Conservation (phyloP, 441 rosid genomes). For the Pelargonium hybrid region DNA sequence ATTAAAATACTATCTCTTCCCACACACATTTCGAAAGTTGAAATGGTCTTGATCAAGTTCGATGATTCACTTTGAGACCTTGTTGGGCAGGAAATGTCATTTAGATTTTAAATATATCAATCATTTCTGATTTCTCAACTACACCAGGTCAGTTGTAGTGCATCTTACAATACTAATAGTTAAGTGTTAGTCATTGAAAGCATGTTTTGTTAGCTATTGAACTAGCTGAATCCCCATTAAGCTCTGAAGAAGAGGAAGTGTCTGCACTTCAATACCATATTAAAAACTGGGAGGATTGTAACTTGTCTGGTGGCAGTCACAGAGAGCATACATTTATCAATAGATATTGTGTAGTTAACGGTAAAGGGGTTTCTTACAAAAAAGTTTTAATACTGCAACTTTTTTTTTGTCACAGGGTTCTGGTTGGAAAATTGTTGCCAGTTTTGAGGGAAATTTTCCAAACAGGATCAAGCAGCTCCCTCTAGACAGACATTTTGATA, state of each 20-base stretch:
- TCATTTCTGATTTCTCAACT: not conserved
- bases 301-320: slow-evolving; percentile 2
- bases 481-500: slow-evolving; percentile 83
- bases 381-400: not conserved
- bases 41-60: not conserved
- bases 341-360: not conserved
- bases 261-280: not conserved
- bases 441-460: slow-evolving; percentile 92
- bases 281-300: not conserved
- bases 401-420: slow-evolving; percentile 48
- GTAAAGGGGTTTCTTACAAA: not conserved
- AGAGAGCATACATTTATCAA: not conserved
- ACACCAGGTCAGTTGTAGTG: not conserved
- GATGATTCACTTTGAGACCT: no score
- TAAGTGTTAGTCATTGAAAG: not conserved
- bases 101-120: not conserved
- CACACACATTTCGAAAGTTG: not conserved
- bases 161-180: not conserved
- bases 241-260: not conserved
- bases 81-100: not conserved
- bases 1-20: not conserved
- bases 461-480: slow-evolving; percentile 88
- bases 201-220: not conserved
- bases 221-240: not conserved
- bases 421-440: slow-evolving; percentile 96